Evolutionary conservation across 148 eudicot species (phyloP), one percentile per base, ranked within the genome.

Genomic region (Diospyros kaki): DNA sequence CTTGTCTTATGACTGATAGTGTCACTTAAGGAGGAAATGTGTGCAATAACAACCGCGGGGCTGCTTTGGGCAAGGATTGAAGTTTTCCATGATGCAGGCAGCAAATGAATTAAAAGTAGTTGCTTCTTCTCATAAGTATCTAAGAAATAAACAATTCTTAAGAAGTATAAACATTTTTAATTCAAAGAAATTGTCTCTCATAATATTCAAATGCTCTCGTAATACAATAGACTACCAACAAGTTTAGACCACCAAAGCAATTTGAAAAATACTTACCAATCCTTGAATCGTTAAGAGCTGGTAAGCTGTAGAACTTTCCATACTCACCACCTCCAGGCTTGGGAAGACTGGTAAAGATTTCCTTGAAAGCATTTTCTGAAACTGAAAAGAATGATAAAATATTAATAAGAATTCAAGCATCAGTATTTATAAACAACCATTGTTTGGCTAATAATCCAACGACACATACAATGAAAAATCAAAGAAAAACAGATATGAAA

Each of bases 301-400:
- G 89, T 69, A 95, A 87, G 79, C 99, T 92, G 89, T 95, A 95
- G 81, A 84, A 95, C 76, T 92, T 92, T 81, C 99, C 99, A 48
- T 92, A 95, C 75, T 95, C 99, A 39, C 99, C 98, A 54, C 97
- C 99, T 15, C 94, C 99, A 50, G 94, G 94, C 84, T 86, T 95
- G 61, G 97, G 94, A 58, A 92, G 93, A 79, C 78, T 80, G 53
- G 94, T 90, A 73, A 88, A 86, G 65, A 95, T 90, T 69, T 82
- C 91, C 83, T 88, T 92, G 87, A 90, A 95, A 45, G 97, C 87
- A 84, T 92, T 84, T 69, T 92, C 97, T 66, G 93, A 75, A 83
- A 96, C 99, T 95, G 94, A 65, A 83, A 40, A 68, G 38, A 69
- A 15, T 59, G 28, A 42, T 50, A 55, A 74, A 41, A 17, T 15